These are phyloP conservation scores for Sungouiella thailandica DNA, from an alignment of 805 yeast genomes.

Conservation along the genomic window DNA sequence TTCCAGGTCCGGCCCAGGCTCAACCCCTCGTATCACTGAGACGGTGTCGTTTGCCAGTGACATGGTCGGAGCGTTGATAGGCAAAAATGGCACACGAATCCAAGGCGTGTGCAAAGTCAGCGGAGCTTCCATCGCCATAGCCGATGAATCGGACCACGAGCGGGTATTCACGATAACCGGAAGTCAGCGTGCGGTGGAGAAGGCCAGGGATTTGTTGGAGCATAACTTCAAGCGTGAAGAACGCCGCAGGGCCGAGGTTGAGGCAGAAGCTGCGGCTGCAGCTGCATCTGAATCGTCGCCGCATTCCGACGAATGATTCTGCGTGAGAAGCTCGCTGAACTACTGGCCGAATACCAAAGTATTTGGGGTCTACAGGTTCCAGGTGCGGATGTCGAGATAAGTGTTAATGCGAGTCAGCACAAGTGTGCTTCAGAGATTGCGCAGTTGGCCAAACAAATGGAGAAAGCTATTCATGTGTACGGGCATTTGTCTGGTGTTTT, in stretches of 20 bases:
- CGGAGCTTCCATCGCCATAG: conserved; percentile 75
- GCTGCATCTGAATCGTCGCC: no score
- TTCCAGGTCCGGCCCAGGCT: no score
- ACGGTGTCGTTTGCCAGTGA: conserved; percentile 65
- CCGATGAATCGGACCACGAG: conserved; percentile 63
- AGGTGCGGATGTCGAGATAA: no score
- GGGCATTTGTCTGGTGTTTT: no score
- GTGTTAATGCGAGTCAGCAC: no score
- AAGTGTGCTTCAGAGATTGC: no score
- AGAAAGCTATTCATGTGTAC: no score
- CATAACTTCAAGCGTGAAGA: conserved; percentile 57
- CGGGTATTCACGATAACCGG: conserved; percentile 73
- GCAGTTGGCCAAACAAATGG: no score
- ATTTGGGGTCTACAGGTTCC: no score
- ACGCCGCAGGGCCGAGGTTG: conserved; percentile 30
- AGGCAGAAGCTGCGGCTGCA: background rate
- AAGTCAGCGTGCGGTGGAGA: conserved; percentile 47
- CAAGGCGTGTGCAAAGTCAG: conserved; percentile 77
- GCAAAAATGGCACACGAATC: conserved; percentile 79
- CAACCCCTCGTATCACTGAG: conserved; percentile 26
- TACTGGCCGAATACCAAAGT: no score
- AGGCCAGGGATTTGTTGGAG: conserved; percentile 53
- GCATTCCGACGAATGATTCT: no score
- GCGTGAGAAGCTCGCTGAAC: no score
- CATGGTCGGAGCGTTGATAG: conserved; percentile 86